Evolutionary conservation across 176 grass and related monocot genomes (phyloP).

Genomic region (Paspalum vaginatum): DNA sequence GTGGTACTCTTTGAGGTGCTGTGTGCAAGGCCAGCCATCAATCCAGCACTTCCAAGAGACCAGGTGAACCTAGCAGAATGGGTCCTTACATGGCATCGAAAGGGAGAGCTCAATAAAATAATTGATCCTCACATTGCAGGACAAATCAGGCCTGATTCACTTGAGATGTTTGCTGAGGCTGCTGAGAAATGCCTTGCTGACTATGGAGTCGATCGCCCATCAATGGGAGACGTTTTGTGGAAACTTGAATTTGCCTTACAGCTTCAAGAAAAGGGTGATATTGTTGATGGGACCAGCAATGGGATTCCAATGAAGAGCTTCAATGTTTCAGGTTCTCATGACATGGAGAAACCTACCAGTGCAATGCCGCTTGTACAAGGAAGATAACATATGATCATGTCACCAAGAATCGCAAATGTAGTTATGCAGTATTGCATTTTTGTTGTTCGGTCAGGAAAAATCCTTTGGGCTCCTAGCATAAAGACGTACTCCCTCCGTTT

Average conservation of each 20-base stretch:
- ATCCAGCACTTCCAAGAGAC: conserved; percentile 89
- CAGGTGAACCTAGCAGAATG: conserved; percentile 97
- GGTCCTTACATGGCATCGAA: conserved; percentile 71
- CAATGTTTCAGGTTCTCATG: conserved; percentile 15
- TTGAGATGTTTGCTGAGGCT: conserved; percentile 81
- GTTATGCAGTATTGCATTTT: conserved; percentile 31
- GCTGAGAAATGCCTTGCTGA: conserved; percentile 97
- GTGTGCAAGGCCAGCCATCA: conserved; percentile 90
- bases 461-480: conserved; percentile 31
- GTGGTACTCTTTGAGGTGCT: conserved; percentile 92
- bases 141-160: conserved; percentile 63
- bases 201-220: conserved; percentile 80
- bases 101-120: conserved; percentile 78
- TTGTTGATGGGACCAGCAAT: conserved; percentile 41
- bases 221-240: conserved; percentile 96
- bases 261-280: conserved; percentile 69
- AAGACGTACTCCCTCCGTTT: too few relatives aligned
- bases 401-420: conserved; percentile 34
- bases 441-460: conserved; percentile 11
- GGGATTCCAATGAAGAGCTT: conserved; percentile 46
- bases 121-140: conserved; percentile 73
- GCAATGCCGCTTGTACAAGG: conserved; percentile 51
- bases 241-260: conserved; percentile 96
- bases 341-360: conserved; percentile 39
- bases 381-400: conserved; percentile 49